phyloP scores from a whole-genome alignment of 495 filamentous ascomycete species.

The Thermochaetoides thermophila region DNA sequence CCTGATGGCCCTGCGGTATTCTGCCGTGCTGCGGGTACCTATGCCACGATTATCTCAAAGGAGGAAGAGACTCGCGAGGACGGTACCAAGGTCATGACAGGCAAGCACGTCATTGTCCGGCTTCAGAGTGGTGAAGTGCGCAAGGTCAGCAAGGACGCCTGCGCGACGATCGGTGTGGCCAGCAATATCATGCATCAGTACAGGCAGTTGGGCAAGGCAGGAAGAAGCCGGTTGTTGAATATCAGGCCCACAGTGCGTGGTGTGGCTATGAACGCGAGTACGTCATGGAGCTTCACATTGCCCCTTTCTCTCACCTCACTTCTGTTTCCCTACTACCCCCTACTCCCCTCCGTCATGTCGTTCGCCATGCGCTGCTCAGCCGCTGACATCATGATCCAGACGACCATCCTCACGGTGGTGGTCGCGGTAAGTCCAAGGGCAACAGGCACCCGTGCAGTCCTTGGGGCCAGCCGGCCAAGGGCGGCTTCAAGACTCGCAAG shows the following conservation, averaged over 20 bases:
- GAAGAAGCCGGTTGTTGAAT: constrained; percentile 78
- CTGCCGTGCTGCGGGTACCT: constrained; percentile 86
- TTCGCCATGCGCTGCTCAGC: not conserved
- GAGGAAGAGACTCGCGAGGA: constrained; percentile 52
- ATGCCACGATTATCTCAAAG: constrained; percentile 73
- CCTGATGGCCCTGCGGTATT: constrained; percentile 64
- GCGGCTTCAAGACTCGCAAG: constrained; percentile 86
- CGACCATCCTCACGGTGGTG: constrained; percentile 97
- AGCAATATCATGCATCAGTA: constrained; percentile 89
- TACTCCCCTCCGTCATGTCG: not conserved
- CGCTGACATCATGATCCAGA: constrained; percentile 26
- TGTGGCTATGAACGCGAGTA: constrained; percentile 92
- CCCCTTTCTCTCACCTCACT: not conserved
- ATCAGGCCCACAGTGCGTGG: constrained; percentile 90
- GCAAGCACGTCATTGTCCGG: constrained; percentile 60
- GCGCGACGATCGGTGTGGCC: constrained; percentile 81
- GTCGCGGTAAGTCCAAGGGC: constrained; percentile 96
- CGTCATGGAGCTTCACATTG: constrained; percentile 10
- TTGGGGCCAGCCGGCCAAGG: constrained; percentile 91
- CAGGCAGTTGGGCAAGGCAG: constrained; percentile 84
- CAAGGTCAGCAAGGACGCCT: constrained; percentile 76
- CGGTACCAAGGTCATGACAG: constrained; percentile 35
- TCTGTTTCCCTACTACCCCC: not conserved
- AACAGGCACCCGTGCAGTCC: constrained; percentile 86
- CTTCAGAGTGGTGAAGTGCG: constrained; percentile 87